Base-by-base conservation (phyloP, 192 early-diverging fungal species). In the Pilobolus umbonatus region DNA sequence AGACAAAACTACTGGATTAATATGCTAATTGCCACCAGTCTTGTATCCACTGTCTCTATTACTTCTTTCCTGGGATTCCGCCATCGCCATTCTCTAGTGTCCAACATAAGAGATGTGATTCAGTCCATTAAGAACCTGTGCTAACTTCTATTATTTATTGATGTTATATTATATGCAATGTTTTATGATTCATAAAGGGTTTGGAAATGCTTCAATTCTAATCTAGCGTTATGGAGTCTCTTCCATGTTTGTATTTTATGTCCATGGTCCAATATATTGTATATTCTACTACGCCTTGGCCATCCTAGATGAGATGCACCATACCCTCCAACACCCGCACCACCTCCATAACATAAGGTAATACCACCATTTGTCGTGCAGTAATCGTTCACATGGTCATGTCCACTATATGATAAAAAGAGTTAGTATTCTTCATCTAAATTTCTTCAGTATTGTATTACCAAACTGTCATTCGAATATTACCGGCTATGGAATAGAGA, bases 1-100 rank as follows among this genome's bases (percentile, higher is more conserved):
- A 32, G 62, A 0, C 83, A 85, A 58, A 69, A 67, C 22, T 76
- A 62, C 42, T 85, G 78, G 78, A 55, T 82, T 12, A 68, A 67
- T 26, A 58, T 73, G 19, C 61, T 57, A 0, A 57, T 73, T 12
- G 45, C 57, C 1, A 24, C 65, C 1, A 44, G 63, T 4, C 59
- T 49, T 1, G 29, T 36, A 0, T 48, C 45, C 29, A 52, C 50
- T 39, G 31, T 34, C 11, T 21, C 25, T 19, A 45, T 48, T 14
- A 14, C 21, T 14, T 7, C 39, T 11, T 4, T 19, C 6, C 3
- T 39, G 26, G 35, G 28, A n/a, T 57, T 57, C 28, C 40, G 26
- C 8, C 21, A 10, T 8, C n/a, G 30, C 15, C 29, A 52, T 52
- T 21, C 15, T 34, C 3, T 52, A 34, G 3, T 52, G 17, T 31